Evolutionary conservation across 371 early-diverging fungal genomes (phyloP).

Genomic region (Mucor velutinosus): DNA sequence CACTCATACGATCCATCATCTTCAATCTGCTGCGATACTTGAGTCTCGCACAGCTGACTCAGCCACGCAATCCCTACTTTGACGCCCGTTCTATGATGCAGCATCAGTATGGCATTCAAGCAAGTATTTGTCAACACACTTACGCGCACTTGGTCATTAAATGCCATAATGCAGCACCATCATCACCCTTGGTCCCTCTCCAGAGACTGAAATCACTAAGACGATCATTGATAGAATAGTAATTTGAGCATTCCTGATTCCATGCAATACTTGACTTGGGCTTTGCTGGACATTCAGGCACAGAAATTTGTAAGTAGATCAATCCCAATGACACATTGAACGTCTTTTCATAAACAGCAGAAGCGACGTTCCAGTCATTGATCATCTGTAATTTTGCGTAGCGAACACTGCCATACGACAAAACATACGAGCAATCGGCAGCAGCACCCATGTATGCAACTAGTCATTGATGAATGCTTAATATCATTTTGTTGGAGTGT

Average conservation of each 20-base stretch:
- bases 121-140: constrained; percentile 2
- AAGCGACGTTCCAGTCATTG: constrained; percentile 78
- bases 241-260: constrained; percentile 78
- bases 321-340: constrained; percentile 90
- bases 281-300: constrained; percentile 60
- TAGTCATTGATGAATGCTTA: constrained; percentile 2
- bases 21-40: constrained; percentile 51
- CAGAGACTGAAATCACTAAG: constrained; percentile 89
- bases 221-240: constrained; percentile 78
- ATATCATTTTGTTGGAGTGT: background rate
- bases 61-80: constrained; percentile 96
- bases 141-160: constrained; percentile 86
- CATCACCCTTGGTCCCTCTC: constrained; percentile 73
- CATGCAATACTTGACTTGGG: constrained; percentile 51
- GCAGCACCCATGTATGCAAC: constrained; percentile 57
- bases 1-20: constrained; percentile 50
- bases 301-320: constrained; percentile 74
- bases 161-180: constrained; percentile 91
- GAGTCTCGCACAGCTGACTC: constrained; percentile 73
- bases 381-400: constrained; percentile 74
- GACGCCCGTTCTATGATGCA: constrained; percentile 62
- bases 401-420: constrained; percentile 56
- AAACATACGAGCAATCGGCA: constrained; percentile 79
- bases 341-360: constrained; percentile 83
- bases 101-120: background rate